A percentile compares a stretch with the other conserved stretches of the same genome.
phyloP scores from a whole-genome alignment of 2,329 filamentous ascomycete species.

The Cordyceps tenuipes region DNA sequence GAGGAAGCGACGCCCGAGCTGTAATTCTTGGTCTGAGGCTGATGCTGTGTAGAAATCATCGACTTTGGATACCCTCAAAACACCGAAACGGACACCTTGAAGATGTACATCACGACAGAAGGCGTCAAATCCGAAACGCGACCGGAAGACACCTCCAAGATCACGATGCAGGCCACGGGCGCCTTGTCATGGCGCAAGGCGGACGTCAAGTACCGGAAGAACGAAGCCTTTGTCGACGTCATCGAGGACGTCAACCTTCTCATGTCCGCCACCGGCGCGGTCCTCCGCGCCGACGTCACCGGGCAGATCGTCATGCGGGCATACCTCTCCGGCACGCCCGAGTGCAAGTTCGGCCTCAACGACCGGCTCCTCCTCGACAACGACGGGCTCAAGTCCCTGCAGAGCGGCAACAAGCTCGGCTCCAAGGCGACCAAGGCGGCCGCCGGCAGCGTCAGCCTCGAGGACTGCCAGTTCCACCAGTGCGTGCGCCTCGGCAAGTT shows the following conservation, averaged over 20 bases:
- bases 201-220: constrained; percentile 98
- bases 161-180: constrained; percentile 98
- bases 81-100: constrained; percentile 95
- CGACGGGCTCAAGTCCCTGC: constrained; percentile 55
- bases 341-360: constrained; percentile 98
- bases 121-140: constrained; percentile 86
- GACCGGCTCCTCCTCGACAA: constrained; percentile 87
- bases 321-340: constrained; percentile 90
- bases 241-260: constrained; percentile 98
- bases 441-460: constrained; percentile 87
- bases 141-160: constrained; percentile 89
- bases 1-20: too few relatives aligned
- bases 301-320: constrained; percentile 98
- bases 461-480: constrained; percentile 98
- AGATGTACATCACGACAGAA: constrained; percentile 99
- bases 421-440: constrained; percentile 92
- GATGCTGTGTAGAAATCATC: constrained; percentile 64
- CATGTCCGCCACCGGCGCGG: constrained; percentile 95
- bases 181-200: constrained; percentile 94
- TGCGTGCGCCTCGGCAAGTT: constrained; percentile 97
- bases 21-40: neutral
- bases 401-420: constrained; percentile 67
- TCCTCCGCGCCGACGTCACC: constrained; percentile 90
- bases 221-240: constrained; percentile 97
- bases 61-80: constrained; percentile 99